Conservation (phyloP, 164 flowering plant genomes). For the Macadamia tetraphylla region DNA sequence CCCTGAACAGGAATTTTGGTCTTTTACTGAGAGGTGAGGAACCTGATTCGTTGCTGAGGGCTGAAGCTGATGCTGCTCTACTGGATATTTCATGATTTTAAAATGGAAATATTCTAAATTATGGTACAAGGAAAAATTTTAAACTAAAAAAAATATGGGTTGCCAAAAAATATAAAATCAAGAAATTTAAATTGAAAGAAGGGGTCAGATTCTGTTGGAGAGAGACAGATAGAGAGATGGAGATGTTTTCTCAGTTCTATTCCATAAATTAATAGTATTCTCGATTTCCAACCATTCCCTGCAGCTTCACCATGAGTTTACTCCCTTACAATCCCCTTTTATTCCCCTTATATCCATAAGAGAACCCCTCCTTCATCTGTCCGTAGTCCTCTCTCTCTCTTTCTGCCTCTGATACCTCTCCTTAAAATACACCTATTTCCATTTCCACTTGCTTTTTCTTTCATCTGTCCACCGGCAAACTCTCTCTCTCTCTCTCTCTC, state of each 20-base stretch:
- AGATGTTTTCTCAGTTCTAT: slow-evolving; percentile 14
- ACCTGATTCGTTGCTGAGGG: too few species aligned
- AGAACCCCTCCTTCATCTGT: not conserved
- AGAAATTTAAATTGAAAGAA: slow-evolving; percentile 7
- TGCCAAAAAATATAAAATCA: not conserved
- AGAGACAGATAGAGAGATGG: slow-evolving; percentile 7
- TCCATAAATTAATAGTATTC: slow-evolving; percentile 30
- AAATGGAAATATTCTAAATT: too few species aligned
- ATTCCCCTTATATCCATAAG: not conserved
- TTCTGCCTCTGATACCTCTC: slow-evolving; percentile 27
- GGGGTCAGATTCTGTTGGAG: slow-evolving; percentile 24
- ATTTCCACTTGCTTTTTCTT: slow-evolving; percentile 37
- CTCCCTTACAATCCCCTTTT: not conserved
- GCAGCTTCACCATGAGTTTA: slow-evolving; percentile 6
- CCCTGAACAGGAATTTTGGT: too few species aligned
- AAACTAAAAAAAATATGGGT: not conserved
- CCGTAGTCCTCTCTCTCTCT: slow-evolving; percentile 3
- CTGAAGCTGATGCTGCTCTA: too few species aligned
- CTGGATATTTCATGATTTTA: too few species aligned
- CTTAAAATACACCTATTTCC: slow-evolving; percentile 34
- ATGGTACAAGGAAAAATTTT: too few species aligned
- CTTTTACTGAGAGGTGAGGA: too few species aligned
- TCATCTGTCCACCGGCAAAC: slow-evolving; percentile 33
- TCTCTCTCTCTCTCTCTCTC: slow-evolving; percentile 13
- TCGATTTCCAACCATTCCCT: slow-evolving; percentile 48